Evolutionary conservation across 208 protist genomes (phyloP), one percentile per base, ranked within the genome.

Genomic region (Leptomonas seymouri): DNA sequence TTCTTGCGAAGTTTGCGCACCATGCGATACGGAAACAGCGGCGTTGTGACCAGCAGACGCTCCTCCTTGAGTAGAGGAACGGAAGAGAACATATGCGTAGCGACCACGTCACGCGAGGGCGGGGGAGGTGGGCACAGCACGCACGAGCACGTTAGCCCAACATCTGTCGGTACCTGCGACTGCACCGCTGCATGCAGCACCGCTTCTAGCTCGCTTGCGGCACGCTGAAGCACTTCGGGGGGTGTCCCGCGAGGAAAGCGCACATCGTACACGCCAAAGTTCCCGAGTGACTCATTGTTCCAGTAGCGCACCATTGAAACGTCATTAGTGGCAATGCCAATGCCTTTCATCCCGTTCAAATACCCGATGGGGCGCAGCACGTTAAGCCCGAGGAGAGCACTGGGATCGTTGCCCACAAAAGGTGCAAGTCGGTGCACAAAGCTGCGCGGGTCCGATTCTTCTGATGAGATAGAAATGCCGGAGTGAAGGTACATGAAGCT

Each of bases 271-370:
- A 87, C 81, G 36, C 91, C 91, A 68, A 84, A 93, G 78, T 96
- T 96, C 42, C 91, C 91, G 14, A 96, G 64, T 28, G 74, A 89
- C 48, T 96, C 86, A 65, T 96, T 96, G 78, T 96, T 96, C 89
- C 91, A 96, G 76, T 93, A 92, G 16, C 87, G 84, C 23, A 96
- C 71, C 70, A 91, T 90, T 20, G 89, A 82, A 2, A 96, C 91
- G 54, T 96, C 91, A 71, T 94, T 94, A 36, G 79, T 85, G n/a
- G 81, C 80, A 20, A 96, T 70, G 1, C 76, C 91, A 23, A 96
- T 62, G 9, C 89, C 91, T 27, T 78, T 78, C 83, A 96, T 93
- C 31, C 86, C 75, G 54, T 92, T 80, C 69, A 92, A 78, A 56
- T 93, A 91, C 1, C 91, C 91, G 25, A 89, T 89, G 0, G 89